Percentiles rank a stretch among this genome's conserved stretches.
Evolutionary conservation across 1,284 basidiomycete genomes (phyloP).

Genomic region (Agroathelia rolfsii): DNA sequence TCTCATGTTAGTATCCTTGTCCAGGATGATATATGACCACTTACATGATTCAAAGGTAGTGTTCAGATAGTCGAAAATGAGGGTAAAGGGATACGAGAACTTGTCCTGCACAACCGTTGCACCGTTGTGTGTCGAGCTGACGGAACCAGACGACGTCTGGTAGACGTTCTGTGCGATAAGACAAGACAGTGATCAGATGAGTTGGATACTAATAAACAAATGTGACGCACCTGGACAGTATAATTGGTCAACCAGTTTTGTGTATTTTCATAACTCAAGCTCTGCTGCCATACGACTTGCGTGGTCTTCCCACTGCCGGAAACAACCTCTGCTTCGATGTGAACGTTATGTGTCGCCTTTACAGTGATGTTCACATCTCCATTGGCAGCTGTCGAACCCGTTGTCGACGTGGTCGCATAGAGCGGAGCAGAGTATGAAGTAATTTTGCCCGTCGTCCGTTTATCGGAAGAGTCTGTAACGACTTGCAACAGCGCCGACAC

Average conservation of each 20-base stretch:
- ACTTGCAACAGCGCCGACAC: slow-evolving; percentile 66
- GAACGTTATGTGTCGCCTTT: slow-evolving; percentile 39
- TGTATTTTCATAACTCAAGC: slow-evolving; percentile 40
- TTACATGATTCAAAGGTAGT: slow-evolving; percentile 34
- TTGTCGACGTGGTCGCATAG: slow-evolving; percentile 42
- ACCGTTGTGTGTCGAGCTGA: slow-evolving; percentile 53
- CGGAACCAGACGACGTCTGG: slow-evolving; percentile 47
- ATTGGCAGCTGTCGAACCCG: slow-evolving; percentile 29
- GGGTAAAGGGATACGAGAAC: slow-evolving; percentile 56
- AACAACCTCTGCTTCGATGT: slow-evolving; percentile 46
- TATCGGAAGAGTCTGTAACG: slow-evolving; percentile 48
- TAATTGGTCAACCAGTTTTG: slow-evolving; percentile 44
- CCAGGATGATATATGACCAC: slow-evolving; percentile 15
- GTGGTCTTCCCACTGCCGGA: slow-evolving; percentile 46
- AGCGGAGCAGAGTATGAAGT: slow-evolving; percentile 44
- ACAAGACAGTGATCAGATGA: slow-evolving; percentile 2
- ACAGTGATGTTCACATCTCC: slow-evolving; percentile 46
- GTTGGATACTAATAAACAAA: slow-evolving; percentile 1
- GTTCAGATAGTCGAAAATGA: slow-evolving; percentile 43
- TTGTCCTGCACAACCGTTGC: slow-evolving; percentile 40
- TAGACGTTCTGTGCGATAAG: slow-evolving; percentile 52
- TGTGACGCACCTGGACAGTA: slow-evolving; percentile 32
- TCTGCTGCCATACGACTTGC: slow-evolving; percentile 44
- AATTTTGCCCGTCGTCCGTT: slow-evolving; percentile 59
- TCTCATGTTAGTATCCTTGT: slow-evolving; percentile 5